These are phyloP conservation scores for Diutina rugosa DNA, from an alignment of 1,139 yeast species.

Conservation along the genomic window DNA sequence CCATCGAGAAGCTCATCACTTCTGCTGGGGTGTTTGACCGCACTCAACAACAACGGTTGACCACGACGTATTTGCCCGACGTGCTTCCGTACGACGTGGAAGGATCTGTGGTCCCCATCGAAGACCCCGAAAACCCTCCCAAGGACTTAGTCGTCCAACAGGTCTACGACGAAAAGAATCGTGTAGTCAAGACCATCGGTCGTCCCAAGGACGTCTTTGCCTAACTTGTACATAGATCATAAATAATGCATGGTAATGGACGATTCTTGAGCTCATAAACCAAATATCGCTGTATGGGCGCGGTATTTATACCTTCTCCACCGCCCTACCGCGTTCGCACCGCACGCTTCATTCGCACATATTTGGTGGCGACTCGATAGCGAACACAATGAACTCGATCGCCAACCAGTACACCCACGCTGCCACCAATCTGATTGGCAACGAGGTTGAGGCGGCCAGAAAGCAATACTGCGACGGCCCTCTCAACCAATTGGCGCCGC, in stretches of 20 bases:
- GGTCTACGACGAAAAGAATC: conserved; percentile 18
- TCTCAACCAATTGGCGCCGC: conserved; percentile 41
- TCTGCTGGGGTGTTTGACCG: conserved; percentile 23
- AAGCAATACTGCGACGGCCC: conserved; percentile 11
- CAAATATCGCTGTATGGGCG: not conserved
- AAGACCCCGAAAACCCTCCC: conserved; percentile 19
- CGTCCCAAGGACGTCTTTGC: conserved; percentile 24
- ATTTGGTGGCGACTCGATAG: not conserved
- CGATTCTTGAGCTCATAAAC: not conserved
- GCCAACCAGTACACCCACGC: conserved; percentile 25
- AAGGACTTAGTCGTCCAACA: conserved; percentile 20
- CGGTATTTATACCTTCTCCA: not conserved
- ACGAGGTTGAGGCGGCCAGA: conserved; percentile 18
- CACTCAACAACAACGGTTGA: conserved; percentile 14
- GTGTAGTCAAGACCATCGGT: conserved; percentile 17
- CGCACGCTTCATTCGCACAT: not conserved
- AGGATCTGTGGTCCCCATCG: conserved; percentile 20
- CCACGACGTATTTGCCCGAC: conserved; percentile 17
- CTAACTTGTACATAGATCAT: not conserved
- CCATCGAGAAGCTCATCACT: conserved; percentile 15
- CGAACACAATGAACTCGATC: conserved; percentile 24
- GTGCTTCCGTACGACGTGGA: conserved; percentile 21
- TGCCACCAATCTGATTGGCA: conserved; percentile 15
- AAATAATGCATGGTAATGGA: not conserved
- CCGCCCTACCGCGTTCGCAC: not conserved